phyloP scores from a whole-genome alignment of 352 stramenopile species.

The Sclerospora graminicola region DNA sequence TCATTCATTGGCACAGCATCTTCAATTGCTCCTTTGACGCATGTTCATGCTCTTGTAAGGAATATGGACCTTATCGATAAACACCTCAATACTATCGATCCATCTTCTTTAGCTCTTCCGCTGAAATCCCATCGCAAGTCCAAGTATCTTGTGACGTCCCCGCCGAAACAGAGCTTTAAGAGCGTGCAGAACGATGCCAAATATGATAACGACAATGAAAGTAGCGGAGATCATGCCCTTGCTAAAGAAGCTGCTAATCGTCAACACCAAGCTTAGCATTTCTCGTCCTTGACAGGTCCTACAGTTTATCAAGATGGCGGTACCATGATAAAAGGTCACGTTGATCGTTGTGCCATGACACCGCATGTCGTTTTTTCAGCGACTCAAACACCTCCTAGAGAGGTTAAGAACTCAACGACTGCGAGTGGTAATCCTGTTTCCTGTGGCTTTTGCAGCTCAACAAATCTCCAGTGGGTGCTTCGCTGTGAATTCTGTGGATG shows the following conservation, averaged over 20 bases:
- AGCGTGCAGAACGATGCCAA: background rate
- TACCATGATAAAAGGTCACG: constrained; percentile 25
- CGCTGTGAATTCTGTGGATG: too few relatives aligned
- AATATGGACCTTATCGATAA: constrained; percentile 5
- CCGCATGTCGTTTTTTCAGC: constrained; percentile 55
- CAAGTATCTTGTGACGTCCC: too few relatives aligned
- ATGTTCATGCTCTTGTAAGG: constrained; percentile 3
- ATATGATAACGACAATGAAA: constrained; percentile 9
- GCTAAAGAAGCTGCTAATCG: too few relatives aligned
- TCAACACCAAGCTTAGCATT: constrained; percentile 12
- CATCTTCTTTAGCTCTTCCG: too few relatives aligned
- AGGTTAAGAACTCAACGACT: constrained; percentile 31
- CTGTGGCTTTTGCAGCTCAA: constrained; percentile 66
- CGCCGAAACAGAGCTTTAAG: too few relatives aligned
- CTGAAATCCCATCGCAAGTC: too few relatives aligned
- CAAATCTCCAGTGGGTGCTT: constrained; percentile 55
- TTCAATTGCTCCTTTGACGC: background rate
- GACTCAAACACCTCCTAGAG: constrained; percentile 39
- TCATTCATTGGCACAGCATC: background rate
- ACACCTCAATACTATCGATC: too few relatives aligned
- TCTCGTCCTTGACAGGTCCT: constrained; percentile 14
- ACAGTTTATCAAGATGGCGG: constrained; percentile 37
- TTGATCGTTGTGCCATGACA: constrained; percentile 55
- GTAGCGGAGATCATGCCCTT: background rate
- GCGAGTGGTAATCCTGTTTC: constrained; percentile 16